Evolutionary conservation across 805 yeast species (phyloP).

Genomic region (Isabelozyma rhagii): DNA sequence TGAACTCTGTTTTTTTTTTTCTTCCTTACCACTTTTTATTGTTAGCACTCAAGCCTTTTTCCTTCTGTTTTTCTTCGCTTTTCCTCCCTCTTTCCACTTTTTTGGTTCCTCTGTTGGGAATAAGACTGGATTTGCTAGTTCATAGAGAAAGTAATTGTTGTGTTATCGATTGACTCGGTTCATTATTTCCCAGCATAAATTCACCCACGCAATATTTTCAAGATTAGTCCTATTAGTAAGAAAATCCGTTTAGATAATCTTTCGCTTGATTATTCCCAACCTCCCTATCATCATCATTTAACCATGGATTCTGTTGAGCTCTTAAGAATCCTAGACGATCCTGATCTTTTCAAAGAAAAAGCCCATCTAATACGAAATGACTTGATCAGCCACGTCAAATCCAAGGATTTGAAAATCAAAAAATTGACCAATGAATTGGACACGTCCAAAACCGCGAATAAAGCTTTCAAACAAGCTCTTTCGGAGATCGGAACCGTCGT

Average conservation of each 20-base stretch:
- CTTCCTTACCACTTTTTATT: too few relatives aligned
- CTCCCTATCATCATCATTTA: background rate
- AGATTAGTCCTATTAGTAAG: conserved; percentile 14
- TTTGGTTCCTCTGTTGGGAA: too few relatives aligned
- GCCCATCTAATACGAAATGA: conserved; percentile 28
- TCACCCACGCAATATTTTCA: conserved; percentile 2
- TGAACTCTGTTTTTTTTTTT: too few relatives aligned
- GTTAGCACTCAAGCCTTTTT: too few relatives aligned
- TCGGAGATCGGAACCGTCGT: conserved; percentile 84
- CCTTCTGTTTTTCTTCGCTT: too few relatives aligned
- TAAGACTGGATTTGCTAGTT: too few relatives aligned
- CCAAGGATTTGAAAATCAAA: conserved; percentile 26
- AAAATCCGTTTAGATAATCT: conserved; percentile 8
- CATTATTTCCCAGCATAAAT: background rate
- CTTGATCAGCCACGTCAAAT: conserved; percentile 22
- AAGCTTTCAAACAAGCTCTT: conserved; percentile 68
- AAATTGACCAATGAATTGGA: conserved; percentile 29
- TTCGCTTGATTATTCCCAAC: background rate
- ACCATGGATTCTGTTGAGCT: conserved; percentile 30
- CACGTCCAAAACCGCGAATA: conserved; percentile 50
- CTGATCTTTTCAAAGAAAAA: conserved; percentile 26
- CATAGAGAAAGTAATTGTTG: too few relatives aligned
- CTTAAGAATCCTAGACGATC: conserved; percentile 37
- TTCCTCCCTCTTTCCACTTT: too few relatives aligned
- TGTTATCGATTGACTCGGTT: too few relatives aligned